Evolutionary conservation across 176 grass and related monocot genomes (phyloP), one percentile per base, ranked within the genome.

Genomic region (Aechmea fasciata): DNA sequence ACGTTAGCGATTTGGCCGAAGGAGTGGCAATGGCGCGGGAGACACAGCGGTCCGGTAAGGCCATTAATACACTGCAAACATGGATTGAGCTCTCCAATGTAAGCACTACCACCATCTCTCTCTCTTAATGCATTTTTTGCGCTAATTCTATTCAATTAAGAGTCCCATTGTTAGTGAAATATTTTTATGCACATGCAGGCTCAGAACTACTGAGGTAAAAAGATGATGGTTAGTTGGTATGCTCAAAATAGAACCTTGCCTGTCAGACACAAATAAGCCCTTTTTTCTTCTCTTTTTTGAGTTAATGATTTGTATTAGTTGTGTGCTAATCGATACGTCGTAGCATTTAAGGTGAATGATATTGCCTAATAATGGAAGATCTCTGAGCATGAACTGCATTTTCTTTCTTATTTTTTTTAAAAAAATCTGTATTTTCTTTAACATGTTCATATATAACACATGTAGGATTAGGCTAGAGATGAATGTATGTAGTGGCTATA

Each of bases 1-100:
- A 79, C 63, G 93, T 92, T 1, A 81, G 63, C 12, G 81, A 59
- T 80, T 90, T 97, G 77, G 71, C 81, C 12, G 93, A 97, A 0
- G 93, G 81, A 63, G 74, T 97, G 6, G 83, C 77, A 25, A 67
- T 92, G 76, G 89, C 93, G 61, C 83, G 85, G 48, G 89, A 97
- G 74, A 90, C 89, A 0, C 93, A 97, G 9, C 81, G 75, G 47
- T 92, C 86, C 1, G 89, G 93, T 11, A 87, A 90, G 71, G 93
- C 93, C 63, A 83, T 87, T 29, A 57, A 90, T 49, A 92, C 83
- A n/a, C 88, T 97, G 1, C 69, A 89, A 59, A 92, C 86, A 10
- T 97, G 93, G 93, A 83, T 90, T 24, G 74, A 80, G 50, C 3
- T 90, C 65, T 92, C 93, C 22, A 92, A 97, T 64, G 89, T 92